These are phyloP conservation scores for Salix arbutifolia DNA, from an alignment of 345 rosid species.

Conservation along the genomic window DNA sequence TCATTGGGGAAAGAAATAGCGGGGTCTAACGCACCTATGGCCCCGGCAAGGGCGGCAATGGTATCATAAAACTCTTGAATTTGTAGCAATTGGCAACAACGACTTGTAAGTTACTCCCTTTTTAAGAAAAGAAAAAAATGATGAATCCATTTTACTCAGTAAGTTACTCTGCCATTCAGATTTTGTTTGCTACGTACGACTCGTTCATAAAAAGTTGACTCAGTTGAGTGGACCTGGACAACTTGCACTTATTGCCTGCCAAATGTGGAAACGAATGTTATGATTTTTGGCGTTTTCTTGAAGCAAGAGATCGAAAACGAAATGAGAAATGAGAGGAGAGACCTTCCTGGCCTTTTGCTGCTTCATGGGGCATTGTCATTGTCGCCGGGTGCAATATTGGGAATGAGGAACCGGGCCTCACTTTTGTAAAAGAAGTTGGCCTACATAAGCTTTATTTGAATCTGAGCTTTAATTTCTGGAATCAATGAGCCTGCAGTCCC, in stretches of 20 bases:
- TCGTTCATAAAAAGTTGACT: background rate
- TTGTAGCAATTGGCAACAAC: background rate
- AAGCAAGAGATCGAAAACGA: background rate
- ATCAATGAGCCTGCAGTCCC: no score
- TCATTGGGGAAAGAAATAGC: background rate
- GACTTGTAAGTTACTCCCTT: no score
- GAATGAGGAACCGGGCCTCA: no score
- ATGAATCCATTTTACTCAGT: background rate
- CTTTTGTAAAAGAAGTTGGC: no score
- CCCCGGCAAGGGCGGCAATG: conserved; percentile 31
- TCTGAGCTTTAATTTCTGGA: no score
- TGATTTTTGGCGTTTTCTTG: background rate
- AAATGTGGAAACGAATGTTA: background rate
- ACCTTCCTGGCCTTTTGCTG: no score
- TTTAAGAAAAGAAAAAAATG: background rate
- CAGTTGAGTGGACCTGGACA: background rate
- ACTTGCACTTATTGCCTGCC: background rate
- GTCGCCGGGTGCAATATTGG: no score
- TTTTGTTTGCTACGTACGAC: background rate
- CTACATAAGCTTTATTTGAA: no score
- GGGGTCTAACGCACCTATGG: background rate
- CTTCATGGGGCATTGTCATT: no score
- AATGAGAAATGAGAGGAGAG: no score
- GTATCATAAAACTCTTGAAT: background rate
- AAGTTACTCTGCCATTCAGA: background rate